Evolutionary conservation across 78 protist species (phyloP).

Genomic region (slime mould (Dictyostelium discoideum)): dicty_2.7 NC_007088.5:2180001-2180500

Average conservation of each 20-base stretch:
- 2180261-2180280: conserved; percentile 5
- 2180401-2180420: not conserved
- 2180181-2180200: not conserved
- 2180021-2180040: not conserved
- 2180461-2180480: not conserved
- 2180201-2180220: not conserved
- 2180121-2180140: not conserved
- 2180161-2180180: not conserved
- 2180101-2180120: not conserved
- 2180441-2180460: not conserved
- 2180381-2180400: not conserved
- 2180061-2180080: conserved; percentile 25
- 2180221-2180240: not conserved
- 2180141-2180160: not conserved
- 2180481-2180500: not conserved
- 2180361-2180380: not conserved
- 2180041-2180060: conserved; percentile 3
- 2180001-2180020: not conserved
- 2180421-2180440: too few relatives aligned
- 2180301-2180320: not conserved
- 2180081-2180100: conserved; percentile 22
- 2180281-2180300: not conserved
- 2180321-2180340: conserved; percentile 1
- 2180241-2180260: not conserved
- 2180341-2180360: not conserved